Percentiles rank a stretch among this genome's conserved stretches.
Evolutionary conservation across 73 alveolate genomes (phyloP).

Genomic region (Diophrys appendiculata): DNA sequence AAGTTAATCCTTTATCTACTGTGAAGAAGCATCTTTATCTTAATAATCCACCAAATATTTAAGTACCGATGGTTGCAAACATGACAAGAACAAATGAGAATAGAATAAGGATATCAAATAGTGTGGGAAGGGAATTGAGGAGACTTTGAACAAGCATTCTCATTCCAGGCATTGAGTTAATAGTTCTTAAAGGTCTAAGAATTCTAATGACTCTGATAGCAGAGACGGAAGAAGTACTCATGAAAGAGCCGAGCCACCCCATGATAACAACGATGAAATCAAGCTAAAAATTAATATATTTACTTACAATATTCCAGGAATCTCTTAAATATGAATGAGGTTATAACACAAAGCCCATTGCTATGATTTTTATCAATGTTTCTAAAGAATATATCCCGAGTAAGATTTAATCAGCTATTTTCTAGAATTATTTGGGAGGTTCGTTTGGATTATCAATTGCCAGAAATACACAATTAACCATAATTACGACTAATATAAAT

Average conservation of each 20-base stretch:
- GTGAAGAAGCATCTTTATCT: conserved; percentile 47
- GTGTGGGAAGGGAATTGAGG: conserved; percentile 37
- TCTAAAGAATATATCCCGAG: conserved; percentile 52
- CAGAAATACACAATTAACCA: conserved; percentile 47
- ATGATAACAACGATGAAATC: conserved; percentile 75
- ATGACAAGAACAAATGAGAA: conserved; percentile 35
- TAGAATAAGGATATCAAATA: conserved; percentile 42
- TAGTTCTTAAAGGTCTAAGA: conserved; percentile 47
- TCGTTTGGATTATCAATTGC: conserved; percentile 46
- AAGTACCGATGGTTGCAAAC: conserved; percentile 56
- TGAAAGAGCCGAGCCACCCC: conserved; percentile 71
- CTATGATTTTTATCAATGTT: conserved; percentile 61
- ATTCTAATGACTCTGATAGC: conserved; percentile 39
- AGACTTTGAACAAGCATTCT: conserved; percentile 33
- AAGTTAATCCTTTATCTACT: background rate
- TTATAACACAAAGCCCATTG: conserved; percentile 65
- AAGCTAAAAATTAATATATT: conserved; percentile 39
- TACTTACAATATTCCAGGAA: conserved; percentile 74
- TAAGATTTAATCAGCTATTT: conserved; percentile 28
- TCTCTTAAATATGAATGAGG: conserved; percentile 70
- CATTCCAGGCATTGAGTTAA: conserved; percentile 60
- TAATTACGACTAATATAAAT: conserved; percentile 31
- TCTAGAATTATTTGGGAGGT: conserved; percentile 4
- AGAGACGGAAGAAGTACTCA: conserved; percentile 34
- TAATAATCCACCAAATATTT: conserved; percentile 70